Percentiles rank a stretch among this genome's conserved stretches.
These are phyloP conservation scores for Linanthus parryae DNA, from an alignment of 148 eudicot genomes.

Conservation along the genomic window DNA sequence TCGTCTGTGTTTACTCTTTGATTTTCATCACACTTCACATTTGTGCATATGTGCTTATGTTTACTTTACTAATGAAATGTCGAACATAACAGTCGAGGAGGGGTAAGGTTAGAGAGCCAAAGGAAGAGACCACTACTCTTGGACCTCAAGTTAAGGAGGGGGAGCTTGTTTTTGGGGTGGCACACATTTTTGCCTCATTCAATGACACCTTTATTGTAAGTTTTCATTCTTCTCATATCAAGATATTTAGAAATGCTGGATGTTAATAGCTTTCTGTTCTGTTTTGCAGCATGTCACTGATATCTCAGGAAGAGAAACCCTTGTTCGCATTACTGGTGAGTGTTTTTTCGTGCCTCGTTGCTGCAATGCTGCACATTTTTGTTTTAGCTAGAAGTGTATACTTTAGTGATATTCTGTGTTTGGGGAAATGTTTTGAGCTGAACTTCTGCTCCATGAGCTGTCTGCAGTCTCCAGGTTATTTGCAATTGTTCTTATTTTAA, in stretches of 20 bases:
- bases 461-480: too few relatives aligned
- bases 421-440: too few relatives aligned
- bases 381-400: too few relatives aligned
- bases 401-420: too few relatives aligned
- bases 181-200: constrained; percentile 84
- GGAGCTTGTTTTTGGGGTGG: constrained; percentile 75
- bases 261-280: background rate
- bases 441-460: too few relatives aligned
- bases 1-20: too few relatives aligned
- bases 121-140: constrained; percentile 67
- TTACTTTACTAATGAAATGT: too few relatives aligned
- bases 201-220: constrained; percentile 87
- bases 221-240: background rate
- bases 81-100: constrained; percentile 78
- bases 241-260: background rate
- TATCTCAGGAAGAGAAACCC: constrained; percentile 85
- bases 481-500: too few relatives aligned
- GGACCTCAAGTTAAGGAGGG: constrained; percentile 76
- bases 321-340: constrained; percentile 85
- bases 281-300: constrained; percentile 81
- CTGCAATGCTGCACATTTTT: too few relatives aligned
- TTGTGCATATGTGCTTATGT: too few relatives aligned
- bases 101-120: constrained; percentile 71
- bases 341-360: too few relatives aligned
- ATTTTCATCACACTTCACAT: too few relatives aligned